Base-by-base conservation (phyloP, 2,329 filamentous ascomycete species). In the Fusarium penzigii region DNA sequence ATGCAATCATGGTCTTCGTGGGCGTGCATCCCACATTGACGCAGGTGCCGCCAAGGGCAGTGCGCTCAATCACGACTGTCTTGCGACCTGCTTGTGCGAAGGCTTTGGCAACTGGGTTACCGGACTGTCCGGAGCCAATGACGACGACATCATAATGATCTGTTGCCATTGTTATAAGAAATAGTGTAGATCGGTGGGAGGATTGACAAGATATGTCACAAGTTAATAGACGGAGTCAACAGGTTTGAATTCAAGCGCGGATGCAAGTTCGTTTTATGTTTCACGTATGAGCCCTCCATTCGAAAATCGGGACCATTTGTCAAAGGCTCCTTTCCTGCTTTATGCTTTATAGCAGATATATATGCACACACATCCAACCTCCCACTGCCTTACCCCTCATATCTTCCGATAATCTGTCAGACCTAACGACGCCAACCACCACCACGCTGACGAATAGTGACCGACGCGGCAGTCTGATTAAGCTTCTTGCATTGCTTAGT, bases 1-100 rank as follows among this genome's bases (percentile, higher is more conserved):
- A 79, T 3, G 80, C 74, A 44, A 83, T 76, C 73, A 83, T 76
- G 9, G 80, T 82, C 63, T 83, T 83, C 17, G 80, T 82, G 0
- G 80, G 80, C 11, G 80, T 82, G 58, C 80, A 83, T 5, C 80
- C 80, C 54, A 78, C 78, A 50, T 82, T 82, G 48, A 82, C 68
- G 56, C 79, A 82, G 50, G 75, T 79, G 11, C 79, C 80, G n/a
- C 77, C 79, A 2, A 83, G 68, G 48, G 78, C 72, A 0, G 69
- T 53, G n/a, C 72, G 67, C 58, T 82, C 80, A 46, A 82, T 67
- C 25, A 82, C 65, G 6, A 73, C 73, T 1, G 76, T 77, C 46
- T 72, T 75, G 14, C 71, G 69, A 29, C 73, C 73, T 3, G 76
- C 70, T 29, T 73, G 68, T 12, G 75, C 73, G 36, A 82, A 75